Percentiles rank a stretch among this genome's conserved stretches.
Evolutionary conservation across 1,284 basidiomycete species (phyloP).

Genomic region (Puccinia brachypodii): DNA sequence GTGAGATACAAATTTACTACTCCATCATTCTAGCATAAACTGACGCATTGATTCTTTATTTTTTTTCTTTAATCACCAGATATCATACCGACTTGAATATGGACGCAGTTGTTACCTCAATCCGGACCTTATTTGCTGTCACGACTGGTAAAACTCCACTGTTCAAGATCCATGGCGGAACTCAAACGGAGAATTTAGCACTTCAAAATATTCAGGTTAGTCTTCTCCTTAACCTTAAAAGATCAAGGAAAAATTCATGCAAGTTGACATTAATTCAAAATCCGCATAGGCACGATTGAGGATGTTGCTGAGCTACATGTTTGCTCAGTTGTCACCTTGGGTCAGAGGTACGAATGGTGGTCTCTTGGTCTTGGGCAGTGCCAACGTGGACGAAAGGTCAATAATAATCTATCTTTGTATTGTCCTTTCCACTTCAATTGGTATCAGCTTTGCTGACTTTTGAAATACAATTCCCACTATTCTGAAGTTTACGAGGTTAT

Average conservation of each 20-base stretch:
- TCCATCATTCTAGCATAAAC: neutral
- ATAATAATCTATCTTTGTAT: neutral
- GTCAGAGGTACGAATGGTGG: conserved; percentile 38
- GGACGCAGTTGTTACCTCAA: conserved; percentile 39
- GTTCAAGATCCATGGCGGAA: conserved; percentile 42
- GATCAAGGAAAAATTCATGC: neutral
- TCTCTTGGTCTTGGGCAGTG: conserved; percentile 45
- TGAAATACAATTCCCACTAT: neutral
- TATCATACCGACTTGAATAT: conserved; percentile 44
- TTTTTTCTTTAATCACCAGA: conserved; percentile 5
- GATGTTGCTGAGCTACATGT: conserved; percentile 48
- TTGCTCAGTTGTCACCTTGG: conserved; percentile 48
- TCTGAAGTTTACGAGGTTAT: conserved; percentile 39
- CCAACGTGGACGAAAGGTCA: conserved; percentile 48
- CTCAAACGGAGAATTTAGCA: conserved; percentile 44
- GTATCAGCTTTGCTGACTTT: no score
- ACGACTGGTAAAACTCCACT: conserved; percentile 31
- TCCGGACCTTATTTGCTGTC: conserved; percentile 34
- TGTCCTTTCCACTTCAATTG: neutral
- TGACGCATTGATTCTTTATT: neutral
- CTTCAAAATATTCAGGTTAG: conserved; percentile 45
- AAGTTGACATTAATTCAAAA: neutral
- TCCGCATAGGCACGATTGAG: conserved; percentile 35
- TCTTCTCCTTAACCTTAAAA: neutral
- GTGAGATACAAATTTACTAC: neutral